A percentile compares a stretch with the other conserved stretches of the same genome.
These are phyloP conservation scores for Russula abietina DNA, from an alignment of 768 basidiomycete species.

Conservation along the genomic window DNA sequence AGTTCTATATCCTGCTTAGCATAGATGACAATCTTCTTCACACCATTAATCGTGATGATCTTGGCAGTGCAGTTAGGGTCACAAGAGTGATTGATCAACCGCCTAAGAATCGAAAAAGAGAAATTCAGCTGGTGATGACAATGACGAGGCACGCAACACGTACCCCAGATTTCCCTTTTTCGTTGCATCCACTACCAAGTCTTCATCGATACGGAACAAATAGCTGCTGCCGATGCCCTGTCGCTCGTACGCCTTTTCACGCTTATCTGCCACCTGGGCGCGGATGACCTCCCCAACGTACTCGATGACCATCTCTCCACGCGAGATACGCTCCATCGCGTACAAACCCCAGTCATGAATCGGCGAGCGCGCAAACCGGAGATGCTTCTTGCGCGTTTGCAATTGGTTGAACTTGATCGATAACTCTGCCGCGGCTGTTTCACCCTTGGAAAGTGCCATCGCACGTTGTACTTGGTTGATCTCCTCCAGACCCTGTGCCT, in stretches of 20 bases:
- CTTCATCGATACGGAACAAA: conserved; percentile 96
- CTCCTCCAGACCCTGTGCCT: conserved; percentile 90
- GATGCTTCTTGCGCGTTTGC: conserved; percentile 94
- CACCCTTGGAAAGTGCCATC: conserved; percentile 68
- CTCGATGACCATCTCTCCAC: conserved; percentile 98
- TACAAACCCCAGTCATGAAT: conserved; percentile 99
- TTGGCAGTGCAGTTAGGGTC: conserved; percentile 91
- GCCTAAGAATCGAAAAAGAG: conserved; percentile 41
- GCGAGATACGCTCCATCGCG: conserved; percentile 91
- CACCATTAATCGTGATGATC: conserved; percentile 85
- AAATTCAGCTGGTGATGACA: background rate
- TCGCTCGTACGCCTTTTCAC: conserved; percentile 94
- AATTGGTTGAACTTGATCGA: conserved; percentile 98
- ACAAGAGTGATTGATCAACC: conserved; percentile 97
- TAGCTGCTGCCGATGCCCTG: conserved; percentile 98
- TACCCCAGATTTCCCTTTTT: conserved; percentile 99
- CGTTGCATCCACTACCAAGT: conserved; percentile 96
- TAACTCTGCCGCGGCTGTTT: conserved; percentile 61
- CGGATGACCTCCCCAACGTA: conserved; percentile 98
- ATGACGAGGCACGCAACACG: conserved; percentile 32
- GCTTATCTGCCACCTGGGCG: conserved; percentile 90
- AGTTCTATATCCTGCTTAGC: conserved; percentile 94
- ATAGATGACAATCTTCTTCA: conserved; percentile 99
- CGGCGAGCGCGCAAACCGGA: conserved; percentile 89
- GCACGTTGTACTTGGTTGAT: conserved; percentile 86